phyloP scores from a whole-genome alignment of 768 basidiomycete genomes.

The Trametes cinnabarina region DNA sequence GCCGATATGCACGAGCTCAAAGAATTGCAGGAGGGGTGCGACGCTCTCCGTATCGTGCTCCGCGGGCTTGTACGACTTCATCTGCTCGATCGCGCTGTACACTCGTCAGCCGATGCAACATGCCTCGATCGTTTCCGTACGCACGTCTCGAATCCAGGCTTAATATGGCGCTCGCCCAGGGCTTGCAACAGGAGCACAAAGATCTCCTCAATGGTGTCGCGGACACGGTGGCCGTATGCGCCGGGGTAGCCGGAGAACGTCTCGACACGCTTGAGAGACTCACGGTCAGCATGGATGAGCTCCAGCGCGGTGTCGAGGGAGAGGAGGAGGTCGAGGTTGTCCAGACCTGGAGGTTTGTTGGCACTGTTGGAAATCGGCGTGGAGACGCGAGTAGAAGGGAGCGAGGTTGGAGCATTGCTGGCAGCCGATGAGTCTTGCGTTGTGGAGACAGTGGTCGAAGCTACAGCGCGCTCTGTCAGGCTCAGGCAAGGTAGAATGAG shows the following conservation, averaged over 20 bases:
- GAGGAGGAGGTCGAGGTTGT: slow-evolving; percentile 80
- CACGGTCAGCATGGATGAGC: slow-evolving; percentile 90
- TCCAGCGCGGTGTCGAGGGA: slow-evolving; percentile 90
- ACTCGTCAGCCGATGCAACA: background rate
- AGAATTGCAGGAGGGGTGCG: slow-evolving; percentile 93
- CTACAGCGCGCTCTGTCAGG: background rate
- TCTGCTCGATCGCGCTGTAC: slow-evolving; percentile 79
- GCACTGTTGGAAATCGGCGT: slow-evolving; percentile 14
- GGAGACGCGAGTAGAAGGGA: slow-evolving; percentile 17
- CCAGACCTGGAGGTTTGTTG: slow-evolving; percentile 25
- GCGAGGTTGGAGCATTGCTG: slow-evolving; percentile 11
- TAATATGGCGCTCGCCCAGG: slow-evolving; percentile 75
- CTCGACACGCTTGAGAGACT: slow-evolving; percentile 88
- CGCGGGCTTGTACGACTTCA: slow-evolving; percentile 85
- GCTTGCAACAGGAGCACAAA: slow-evolving; percentile 83
- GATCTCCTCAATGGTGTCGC: slow-evolving; percentile 91
- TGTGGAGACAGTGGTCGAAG: slow-evolving; percentile 11
- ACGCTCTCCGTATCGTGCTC: slow-evolving; percentile 84
- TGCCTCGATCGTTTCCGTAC: background rate
- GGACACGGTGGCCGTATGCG: slow-evolving; percentile 79
- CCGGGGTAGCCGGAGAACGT: slow-evolving; percentile 88
- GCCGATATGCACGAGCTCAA: slow-evolving; percentile 94
- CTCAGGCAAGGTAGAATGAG: background rate
- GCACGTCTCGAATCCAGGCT: slow-evolving; percentile 67
- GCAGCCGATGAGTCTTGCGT: background rate